A percentile compares a stretch with the other conserved stretches of the same genome.
phyloP scores from a whole-genome alignment of 208 protist genomes.

The Herpetomonas muscarum region DNA sequence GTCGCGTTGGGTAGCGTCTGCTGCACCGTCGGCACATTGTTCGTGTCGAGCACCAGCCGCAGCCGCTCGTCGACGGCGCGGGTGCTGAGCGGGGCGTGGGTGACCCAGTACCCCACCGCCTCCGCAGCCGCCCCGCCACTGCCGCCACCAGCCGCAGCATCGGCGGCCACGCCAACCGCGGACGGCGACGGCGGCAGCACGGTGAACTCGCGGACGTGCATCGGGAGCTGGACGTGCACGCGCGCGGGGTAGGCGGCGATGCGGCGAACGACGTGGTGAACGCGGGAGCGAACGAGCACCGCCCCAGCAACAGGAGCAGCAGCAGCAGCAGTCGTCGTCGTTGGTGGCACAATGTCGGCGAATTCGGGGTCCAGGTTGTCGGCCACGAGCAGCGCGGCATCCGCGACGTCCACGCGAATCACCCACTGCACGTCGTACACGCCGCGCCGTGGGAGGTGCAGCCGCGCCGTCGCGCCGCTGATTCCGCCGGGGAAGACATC shows the following conservation, averaged over 20 bases:
- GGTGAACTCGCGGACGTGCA: constrained; percentile 51
- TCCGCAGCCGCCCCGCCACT: constrained; percentile 9
- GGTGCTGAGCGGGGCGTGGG: constrained; percentile 32
- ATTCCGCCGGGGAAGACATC: constrained; percentile 10
- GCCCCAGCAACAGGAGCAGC: background rate
- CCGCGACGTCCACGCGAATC: constrained; percentile 31
- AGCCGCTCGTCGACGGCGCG: constrained; percentile 52
- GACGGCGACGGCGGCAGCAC: constrained; percentile 37
- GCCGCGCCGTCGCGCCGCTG: constrained; percentile 28
- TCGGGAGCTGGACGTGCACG: constrained; percentile 55
- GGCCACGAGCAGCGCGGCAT: constrained; percentile 13
- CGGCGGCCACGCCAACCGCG: background rate
- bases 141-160: no score
- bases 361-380: constrained; percentile 50
- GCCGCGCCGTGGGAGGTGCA: constrained; percentile 38
- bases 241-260: constrained; percentile 33
- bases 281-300: constrained; percentile 49
- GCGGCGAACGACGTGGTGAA: constrained; percentile 62
- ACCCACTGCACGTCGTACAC: constrained; percentile 63
- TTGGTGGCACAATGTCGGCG: constrained; percentile 19
- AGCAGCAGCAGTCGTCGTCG: background rate
- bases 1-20: constrained; percentile 49
- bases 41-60: constrained; percentile 46
- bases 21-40: constrained; percentile 62
- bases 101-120: constrained; percentile 42